These are phyloP conservation scores for Chaetomium cochliodes DNA, from an alignment of 495 filamentous ascomycete species.

Conservation along the genomic window DNA sequence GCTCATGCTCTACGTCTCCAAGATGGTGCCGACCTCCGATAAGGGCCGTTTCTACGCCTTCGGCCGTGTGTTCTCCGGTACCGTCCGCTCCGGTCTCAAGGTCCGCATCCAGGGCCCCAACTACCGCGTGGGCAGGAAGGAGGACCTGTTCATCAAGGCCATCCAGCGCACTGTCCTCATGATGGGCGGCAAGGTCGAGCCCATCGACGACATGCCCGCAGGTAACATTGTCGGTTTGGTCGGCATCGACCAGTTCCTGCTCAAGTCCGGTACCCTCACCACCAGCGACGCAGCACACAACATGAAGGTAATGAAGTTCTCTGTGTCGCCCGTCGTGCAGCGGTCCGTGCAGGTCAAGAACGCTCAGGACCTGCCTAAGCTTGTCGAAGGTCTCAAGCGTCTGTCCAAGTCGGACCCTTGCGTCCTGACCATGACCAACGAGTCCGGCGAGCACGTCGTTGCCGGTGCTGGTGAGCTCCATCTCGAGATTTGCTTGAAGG, in stretches of 20 bases:
- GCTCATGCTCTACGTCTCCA: slow-evolving; percentile 99
- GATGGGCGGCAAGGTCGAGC: slow-evolving; percentile 99
- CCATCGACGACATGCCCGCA: slow-evolving; percentile 97
- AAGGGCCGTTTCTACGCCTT: slow-evolving; percentile 99
- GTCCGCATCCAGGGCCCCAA: slow-evolving; percentile 99
- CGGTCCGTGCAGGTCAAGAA: slow-evolving; percentile 99
- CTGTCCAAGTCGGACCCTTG: slow-evolving; percentile 99
- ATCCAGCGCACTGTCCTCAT: slow-evolving; percentile 99
- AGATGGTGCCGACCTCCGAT: slow-evolving; percentile 99
- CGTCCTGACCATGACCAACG: slow-evolving; percentile 82
- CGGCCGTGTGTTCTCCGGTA: slow-evolving; percentile 99
- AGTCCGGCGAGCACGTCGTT: slow-evolving; percentile 97
- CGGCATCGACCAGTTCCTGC: slow-evolving; percentile 99
- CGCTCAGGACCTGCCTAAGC: slow-evolving; percentile 98
- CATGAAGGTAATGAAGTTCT: slow-evolving; percentile 99
- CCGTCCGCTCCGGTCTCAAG: slow-evolving; percentile 94
- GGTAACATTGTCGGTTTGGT: slow-evolving; percentile 99
- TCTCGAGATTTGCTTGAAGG: slow-evolving; percentile 99
- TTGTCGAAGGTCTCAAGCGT: slow-evolving; percentile 99
- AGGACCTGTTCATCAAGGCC: slow-evolving; percentile 98
- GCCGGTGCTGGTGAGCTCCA: slow-evolving; percentile 99
- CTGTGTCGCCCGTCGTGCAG: slow-evolving; percentile 97
- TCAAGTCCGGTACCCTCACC: slow-evolving; percentile 99
- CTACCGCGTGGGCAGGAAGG: slow-evolving; percentile 97
- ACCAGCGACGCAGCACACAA: slow-evolving; percentile 98